Conservation (phyloP, 441 rosid species). For the Raphanus hybrid region DNA sequence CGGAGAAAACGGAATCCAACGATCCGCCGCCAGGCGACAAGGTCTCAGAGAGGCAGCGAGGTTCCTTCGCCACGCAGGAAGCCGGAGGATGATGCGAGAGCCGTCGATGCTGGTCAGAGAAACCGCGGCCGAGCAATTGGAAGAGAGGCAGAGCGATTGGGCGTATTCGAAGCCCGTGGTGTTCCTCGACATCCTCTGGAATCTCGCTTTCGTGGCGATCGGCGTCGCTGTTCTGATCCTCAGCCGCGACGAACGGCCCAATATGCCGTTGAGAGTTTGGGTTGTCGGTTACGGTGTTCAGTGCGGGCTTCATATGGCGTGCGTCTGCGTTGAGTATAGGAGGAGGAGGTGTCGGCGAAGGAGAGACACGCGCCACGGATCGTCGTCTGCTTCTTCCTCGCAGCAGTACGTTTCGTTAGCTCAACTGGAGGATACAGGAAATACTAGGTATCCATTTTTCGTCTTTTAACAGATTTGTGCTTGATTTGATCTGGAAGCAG, state of each 20-base stretch:
- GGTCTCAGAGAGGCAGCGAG: conserved; percentile 87
- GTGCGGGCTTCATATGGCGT: conserved; percentile 77
- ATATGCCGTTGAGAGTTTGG: conserved; percentile 85
- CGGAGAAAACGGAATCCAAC: conserved; percentile 37
- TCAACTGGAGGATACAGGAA: conserved; percentile 69
- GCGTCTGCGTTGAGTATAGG: conserved; percentile 77
- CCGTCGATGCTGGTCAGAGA: conserved; percentile 95
- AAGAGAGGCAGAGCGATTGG: conserved; percentile 99
- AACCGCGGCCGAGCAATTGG: conserved; percentile 95
- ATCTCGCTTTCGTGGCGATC: conserved; percentile 81
- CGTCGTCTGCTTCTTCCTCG: conserved; percentile 27
- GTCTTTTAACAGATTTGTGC: too few relatives aligned
- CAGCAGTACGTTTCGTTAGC: conserved; percentile 52
- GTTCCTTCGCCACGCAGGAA: conserved; percentile 87
- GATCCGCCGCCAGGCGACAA: conserved; percentile 60
- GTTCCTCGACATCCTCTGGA: conserved; percentile 86
- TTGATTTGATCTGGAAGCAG: too few relatives aligned
- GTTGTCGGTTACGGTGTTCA: conserved; percentile 78
- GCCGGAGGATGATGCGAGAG: conserved; percentile 93
- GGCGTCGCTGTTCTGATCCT: conserved; percentile 68
- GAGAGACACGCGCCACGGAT: conserved; percentile 40
- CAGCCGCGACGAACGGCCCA: conserved; percentile 68
- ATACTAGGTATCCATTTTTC: conserved; percentile 54
- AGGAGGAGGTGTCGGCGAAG: conserved; percentile 58
- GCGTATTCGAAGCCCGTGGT: conserved; percentile 98